Conservation (phyloP, 2,329 filamentous ascomycete genomes). For the Tolypocladium ophioglossoides region DNA sequence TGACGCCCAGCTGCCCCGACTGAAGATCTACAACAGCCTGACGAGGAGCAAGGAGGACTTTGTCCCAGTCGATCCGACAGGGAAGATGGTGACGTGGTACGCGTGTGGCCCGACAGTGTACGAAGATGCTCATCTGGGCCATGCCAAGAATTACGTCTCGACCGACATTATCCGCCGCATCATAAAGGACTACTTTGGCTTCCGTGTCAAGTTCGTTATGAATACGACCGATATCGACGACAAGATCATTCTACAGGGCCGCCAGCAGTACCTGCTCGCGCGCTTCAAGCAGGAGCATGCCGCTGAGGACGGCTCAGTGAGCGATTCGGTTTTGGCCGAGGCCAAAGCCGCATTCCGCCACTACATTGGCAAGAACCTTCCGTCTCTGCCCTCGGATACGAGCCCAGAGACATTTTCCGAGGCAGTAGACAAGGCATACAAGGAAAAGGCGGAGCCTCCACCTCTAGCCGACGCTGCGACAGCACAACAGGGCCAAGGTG, state of each 20-base stretch:
- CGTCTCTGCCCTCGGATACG: no score
- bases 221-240: constrained; percentile 83
- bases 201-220: constrained; percentile 79
- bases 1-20: no score
- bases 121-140: constrained; percentile 71
- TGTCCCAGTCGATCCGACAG: constrained; percentile 29
- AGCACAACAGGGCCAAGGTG: no score
- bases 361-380: constrained; percentile 33
- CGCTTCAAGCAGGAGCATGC: constrained; percentile 34
- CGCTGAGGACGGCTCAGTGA: no score
- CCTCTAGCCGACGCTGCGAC: no score
- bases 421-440: no score
- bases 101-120: constrained; percentile 82
- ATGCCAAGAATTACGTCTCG: constrained; percentile 83
- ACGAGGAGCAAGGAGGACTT: constrained; percentile 54
- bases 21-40: constrained; percentile 54
- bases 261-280: constrained; percentile 72
- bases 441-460: no score
- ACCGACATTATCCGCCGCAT: constrained; percentile 83
- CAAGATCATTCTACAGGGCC: constrained; percentile 54
- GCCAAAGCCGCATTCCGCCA: constrained; percentile 41
- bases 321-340: constrained; percentile 24
- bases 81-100: constrained; percentile 60
- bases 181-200: constrained; percentile 71
- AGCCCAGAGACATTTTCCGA: no score